Conservation (phyloP, 768 basidiomycete genomes). For the Termitomyces sp. region DNA sequence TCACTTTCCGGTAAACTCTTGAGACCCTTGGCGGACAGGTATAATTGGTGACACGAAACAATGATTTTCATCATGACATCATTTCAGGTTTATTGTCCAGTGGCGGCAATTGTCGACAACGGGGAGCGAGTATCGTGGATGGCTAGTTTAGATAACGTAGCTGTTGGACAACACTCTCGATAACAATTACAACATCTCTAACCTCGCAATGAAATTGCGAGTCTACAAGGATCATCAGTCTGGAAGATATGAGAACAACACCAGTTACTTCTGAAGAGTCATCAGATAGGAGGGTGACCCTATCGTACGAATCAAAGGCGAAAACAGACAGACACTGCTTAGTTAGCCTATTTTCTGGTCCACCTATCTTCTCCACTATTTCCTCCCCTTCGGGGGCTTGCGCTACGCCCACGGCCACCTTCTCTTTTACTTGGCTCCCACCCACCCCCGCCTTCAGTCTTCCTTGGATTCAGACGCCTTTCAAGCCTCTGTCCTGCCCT, state of each 20-base stretch:
- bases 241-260: not conserved
- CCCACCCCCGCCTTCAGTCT: slow-evolving; percentile 60
- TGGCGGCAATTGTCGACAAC: slow-evolving; percentile 57
- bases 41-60: slow-evolving; percentile 12
- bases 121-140: slow-evolving; percentile 49
- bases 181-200: not conserved
- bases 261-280: slow-evolving; percentile 1
- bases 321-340: not conserved
- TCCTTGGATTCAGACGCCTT: slow-evolving; percentile 64
- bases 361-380: slow-evolving; percentile 71
- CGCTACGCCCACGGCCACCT: slow-evolving; percentile 62
- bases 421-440: slow-evolving; percentile 80
- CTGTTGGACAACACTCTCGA: not conserved
- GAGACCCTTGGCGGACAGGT: slow-evolving; percentile 78
- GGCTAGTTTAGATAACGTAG: slow-evolving; percentile 47
- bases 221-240: slow-evolving; percentile 4
- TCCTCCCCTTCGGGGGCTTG: slow-evolving; percentile 61
- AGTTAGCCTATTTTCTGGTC: slow-evolving; percentile 47
- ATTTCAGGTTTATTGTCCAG: slow-evolving; percentile 76
- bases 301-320: slow-evolving; percentile 3
- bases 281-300: not conserved
- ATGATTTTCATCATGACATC: slow-evolving; percentile 1
- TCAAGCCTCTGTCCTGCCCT: slow-evolving; percentile 81
- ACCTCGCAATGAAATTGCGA: not conserved
- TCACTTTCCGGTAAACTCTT: slow-evolving; percentile 84